Evolutionary conservation across 805 yeast species (phyloP), one percentile per base, ranked within the genome.

Genomic region (Saccharomycopsis microspora): DNA sequence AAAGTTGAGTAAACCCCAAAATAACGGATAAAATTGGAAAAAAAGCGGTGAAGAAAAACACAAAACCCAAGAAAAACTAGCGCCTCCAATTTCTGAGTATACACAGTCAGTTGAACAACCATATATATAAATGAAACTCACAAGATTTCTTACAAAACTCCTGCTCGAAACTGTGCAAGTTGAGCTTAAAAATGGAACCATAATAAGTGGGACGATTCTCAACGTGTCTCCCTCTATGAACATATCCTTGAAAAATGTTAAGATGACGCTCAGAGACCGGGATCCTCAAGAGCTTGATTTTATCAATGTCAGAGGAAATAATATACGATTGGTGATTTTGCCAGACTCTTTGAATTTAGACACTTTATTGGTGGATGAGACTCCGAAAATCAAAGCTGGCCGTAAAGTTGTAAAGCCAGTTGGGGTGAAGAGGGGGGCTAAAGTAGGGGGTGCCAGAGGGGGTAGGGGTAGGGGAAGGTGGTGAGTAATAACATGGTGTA

Each of bases 191-290:
- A 83, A 84, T 61, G 94, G 93, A 11, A 82, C 83, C 27, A 68
- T 80, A 29, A 73, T 85, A 9, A 70, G 80, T 42, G 94, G 94
- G 0, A 80, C 84, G 38, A 68, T 84, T 28, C 71, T 81, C 32
- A 75, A 85, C n/a, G 87, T 85, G 39, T 68, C 87, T 4, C 89
- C 90, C n/a, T 70, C 80, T 54, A 84, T 84, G 94, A 84, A 84
- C 61, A 74, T 86, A 41, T 75, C 82, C 5, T 62, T 84, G 55
- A 74, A 78, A 56, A 80, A 79, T 54, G 85, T 82, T 50, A 82
- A 79, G 54, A 77, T 85, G 76, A 76, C 84, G 7, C 72, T 80
- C 43, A 75, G 73, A 46, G 72, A 78, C 58, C 76, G 82, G 51
- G 84, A 78, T 48, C 85, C 90, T 1, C 72, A 75, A 45, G 61